phyloP scores from a whole-genome alignment of 2,329 filamentous ascomycete species.

The Aspergillus sp. region DNA sequence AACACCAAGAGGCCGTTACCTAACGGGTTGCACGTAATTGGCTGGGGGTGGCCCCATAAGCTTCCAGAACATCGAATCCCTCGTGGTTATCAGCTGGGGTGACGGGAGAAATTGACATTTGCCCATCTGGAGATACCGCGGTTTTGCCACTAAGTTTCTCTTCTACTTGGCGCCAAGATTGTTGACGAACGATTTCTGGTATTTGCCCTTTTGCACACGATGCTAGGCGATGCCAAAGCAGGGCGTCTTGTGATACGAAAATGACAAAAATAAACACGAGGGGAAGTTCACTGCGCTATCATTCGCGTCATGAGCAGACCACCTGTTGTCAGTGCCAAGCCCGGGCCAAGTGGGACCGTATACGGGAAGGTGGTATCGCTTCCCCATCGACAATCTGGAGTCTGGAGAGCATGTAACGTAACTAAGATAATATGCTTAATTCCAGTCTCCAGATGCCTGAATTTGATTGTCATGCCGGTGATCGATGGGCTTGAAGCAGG shows the following conservation, averaged over 20 bases:
- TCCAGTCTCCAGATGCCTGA: not conserved
- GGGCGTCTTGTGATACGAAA: too few species aligned
- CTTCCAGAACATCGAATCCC: not conserved
- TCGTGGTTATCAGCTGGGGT: not conserved
- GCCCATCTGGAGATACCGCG: too few species aligned
- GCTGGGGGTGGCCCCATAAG: not conserved
- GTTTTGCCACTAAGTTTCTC: not conserved
- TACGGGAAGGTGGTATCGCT: not conserved
- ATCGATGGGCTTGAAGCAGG: not conserved
- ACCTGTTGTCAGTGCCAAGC: not conserved
- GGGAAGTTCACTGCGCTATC: too few species aligned
- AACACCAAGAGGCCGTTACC: constrained; percentile 3
- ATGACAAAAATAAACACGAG: too few species aligned
- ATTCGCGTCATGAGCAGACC: not conserved
- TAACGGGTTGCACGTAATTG: constrained; percentile 1
- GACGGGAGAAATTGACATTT: not conserved
- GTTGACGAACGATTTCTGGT: not conserved
- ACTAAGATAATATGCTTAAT: not conserved
- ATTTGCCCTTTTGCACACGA: not conserved
- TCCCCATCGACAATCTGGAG: not conserved
- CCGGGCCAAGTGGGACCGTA: constrained; percentile 1
- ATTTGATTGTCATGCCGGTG: not conserved
- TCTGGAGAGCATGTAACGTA: not conserved
- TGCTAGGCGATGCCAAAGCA: not conserved
- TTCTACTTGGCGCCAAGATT: not conserved